Conservation (phyloP, 192 early-diverging fungal genomes). For the Podila minutissima region DNA sequence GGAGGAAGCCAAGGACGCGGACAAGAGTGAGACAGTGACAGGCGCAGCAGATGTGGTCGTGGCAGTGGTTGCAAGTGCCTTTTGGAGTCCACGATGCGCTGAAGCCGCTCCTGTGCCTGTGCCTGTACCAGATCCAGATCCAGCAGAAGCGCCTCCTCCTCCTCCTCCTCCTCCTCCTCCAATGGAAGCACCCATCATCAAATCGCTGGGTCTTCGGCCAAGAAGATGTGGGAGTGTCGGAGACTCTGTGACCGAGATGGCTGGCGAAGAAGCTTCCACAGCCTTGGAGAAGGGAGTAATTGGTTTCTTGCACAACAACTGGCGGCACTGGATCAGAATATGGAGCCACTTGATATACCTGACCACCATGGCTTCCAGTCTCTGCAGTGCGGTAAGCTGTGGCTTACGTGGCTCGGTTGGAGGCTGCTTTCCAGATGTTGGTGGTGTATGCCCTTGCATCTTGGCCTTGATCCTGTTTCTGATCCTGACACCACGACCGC, state of each 20-base stretch:
- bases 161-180: neutral
- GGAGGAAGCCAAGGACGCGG: neutral
- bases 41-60: slow-evolving; percentile 11
- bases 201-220: neutral
- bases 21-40: neutral
- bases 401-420: neutral
- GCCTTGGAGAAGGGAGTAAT: neutral
- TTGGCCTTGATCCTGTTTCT: slow-evolving; percentile 19
- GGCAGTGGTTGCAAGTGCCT: slow-evolving; percentile 43
- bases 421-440: neutral
- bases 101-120: slow-evolving; percentile 9
- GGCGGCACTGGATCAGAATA: slow-evolving; percentile 42
- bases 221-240: neutral
- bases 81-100: slow-evolving; percentile 25
- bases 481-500: slow-evolving; percentile 14
- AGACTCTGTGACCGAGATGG: slow-evolving; percentile 8
- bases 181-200: neutral
- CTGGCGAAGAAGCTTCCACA: slow-evolving; percentile 3
- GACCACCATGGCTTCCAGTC: slow-evolving; percentile 45
- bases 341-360: slow-evolving; percentile 50
- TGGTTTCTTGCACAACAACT: slow-evolving; percentile 25
- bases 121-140: neutral
- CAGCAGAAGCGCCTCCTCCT: neutral
- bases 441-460: neutral
- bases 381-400: neutral